Percentiles rank a stretch among this genome's conserved stretches.
Conservation (phyloP, 1,284 basidiomycete species). For the Microbotryum scabiosae region DNA sequence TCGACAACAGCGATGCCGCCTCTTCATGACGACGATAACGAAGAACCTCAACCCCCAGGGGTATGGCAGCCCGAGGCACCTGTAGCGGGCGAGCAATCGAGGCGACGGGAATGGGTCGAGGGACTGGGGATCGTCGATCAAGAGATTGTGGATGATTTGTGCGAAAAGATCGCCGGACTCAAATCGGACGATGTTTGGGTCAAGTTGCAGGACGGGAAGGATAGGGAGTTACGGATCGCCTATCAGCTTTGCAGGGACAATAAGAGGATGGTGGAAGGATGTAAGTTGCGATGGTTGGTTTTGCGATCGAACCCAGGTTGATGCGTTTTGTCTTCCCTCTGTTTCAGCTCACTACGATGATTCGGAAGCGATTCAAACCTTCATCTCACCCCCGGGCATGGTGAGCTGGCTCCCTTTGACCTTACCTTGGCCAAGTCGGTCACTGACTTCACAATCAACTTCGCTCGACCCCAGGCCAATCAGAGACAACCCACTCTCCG, state of each 20-base stretch:
- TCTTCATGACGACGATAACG: conserved; percentile 10
- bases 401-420: neutral
- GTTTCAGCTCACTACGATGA: conserved; percentile 23
- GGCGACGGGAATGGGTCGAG: conserved; percentile 42
- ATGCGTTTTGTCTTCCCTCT: neutral
- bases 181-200: conserved; percentile 77
- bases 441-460: neutral
- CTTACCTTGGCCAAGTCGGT: too few species aligned
- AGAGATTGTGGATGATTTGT: conserved; percentile 75
- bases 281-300: conserved; percentile 42
- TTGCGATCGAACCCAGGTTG: conserved; percentile 33
- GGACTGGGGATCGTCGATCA: conserved; percentile 79
- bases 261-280: conserved; percentile 60
- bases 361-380: conserved; percentile 26
- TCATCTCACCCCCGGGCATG: conserved; percentile 22
- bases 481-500: conserved; percentile 19
- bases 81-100: conserved; percentile 28
- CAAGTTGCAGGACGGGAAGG: conserved; percentile 70
- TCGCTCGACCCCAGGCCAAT: conserved; percentile 7
- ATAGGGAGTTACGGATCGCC: conserved; percentile 93
- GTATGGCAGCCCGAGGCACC: conserved; percentile 1
- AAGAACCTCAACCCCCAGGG: neutral
- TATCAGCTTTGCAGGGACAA: conserved; percentile 91
- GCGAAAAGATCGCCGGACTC: conserved; percentile 64
- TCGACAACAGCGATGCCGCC: conserved; percentile 1